Evolutionary conservation across 805 yeast genomes (phyloP), one percentile per base, ranked within the genome.

Genomic region (Wickerhamomyces strasburgensis): DNA sequence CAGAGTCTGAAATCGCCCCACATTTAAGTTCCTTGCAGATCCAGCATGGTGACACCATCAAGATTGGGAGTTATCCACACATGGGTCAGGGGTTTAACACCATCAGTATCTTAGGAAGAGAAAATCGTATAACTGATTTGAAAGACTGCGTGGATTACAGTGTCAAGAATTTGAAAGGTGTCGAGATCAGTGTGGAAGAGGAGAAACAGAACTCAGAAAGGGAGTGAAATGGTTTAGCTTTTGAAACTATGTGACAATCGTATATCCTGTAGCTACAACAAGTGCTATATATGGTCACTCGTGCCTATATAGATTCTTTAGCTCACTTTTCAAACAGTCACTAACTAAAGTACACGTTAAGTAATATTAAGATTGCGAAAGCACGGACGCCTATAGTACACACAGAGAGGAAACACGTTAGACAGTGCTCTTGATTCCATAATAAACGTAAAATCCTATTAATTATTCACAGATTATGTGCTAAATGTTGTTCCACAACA

Each of bases 31-130:
- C 61, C 2, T 55, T 83, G 19, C 93, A 84, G 47, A 5, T 51
- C 52, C 3, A 57, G 58, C 30, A 65, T 15, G 49, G 51, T 5
- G 40, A 48, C 14, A 56, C 54, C 24, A 68, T 86, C 34, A 87
- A 86, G 52, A 68, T 87, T 33, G 96, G 96, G 3, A 80, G 89
- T 24, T 87, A 87, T 54, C 96, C 96, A 2, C 96, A 87, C 57
- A 70, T 74, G 61, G 69, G 70, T 13, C 70, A 75, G 59, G 68
- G 73, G 1, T 62, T 75, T 37, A 81, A 75, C 47, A 85, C 95
- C 0, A 75, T 87, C 14, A 82, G 94, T 48, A 70, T 87, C 14
- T 67, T 84, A 27, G 95, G 94, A 1, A 72, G 74, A 14, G 54
- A 49, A 15, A 58, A 60, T 9, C 60, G 67, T 14, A 44, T 48